Evolutionary conservation across 2,329 filamentous ascomycete genomes (phyloP).

Genomic region (Alternaria arborescens): DNA sequence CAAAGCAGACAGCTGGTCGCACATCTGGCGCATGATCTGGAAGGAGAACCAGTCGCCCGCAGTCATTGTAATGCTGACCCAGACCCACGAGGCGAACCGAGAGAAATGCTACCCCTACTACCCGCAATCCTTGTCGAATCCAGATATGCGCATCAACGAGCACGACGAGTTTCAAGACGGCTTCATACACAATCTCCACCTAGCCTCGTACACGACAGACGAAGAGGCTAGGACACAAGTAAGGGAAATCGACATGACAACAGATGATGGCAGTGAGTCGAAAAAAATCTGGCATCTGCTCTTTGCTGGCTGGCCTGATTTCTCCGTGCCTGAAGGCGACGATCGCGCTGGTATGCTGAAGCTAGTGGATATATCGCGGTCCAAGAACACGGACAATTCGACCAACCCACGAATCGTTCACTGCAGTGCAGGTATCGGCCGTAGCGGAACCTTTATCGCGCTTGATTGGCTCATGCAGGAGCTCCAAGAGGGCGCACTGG

Average conservation of each 20-base stretch:
- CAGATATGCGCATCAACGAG: constrained; percentile 65
- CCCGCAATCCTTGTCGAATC: constrained; percentile 59
- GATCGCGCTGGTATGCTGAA: constrained; percentile 74
- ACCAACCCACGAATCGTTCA: constrained; percentile 75
- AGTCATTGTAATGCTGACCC: constrained; percentile 94
- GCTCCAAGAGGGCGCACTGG: constrained; percentile 76
- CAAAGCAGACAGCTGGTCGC: constrained; percentile 75
- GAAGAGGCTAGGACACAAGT: constrained; percentile 70
- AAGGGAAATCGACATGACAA: constrained; percentile 70
- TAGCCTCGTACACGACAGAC: constrained; percentile 65
- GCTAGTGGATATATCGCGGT: constrained; percentile 72
- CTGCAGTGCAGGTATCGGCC: constrained; percentile 87
- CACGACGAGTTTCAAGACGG: constrained; percentile 70
- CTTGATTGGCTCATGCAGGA: constrained; percentile 91
- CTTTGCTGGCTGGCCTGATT: constrained; percentile 90
- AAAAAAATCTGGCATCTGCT: constrained; percentile 83
- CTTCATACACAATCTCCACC: constrained; percentile 73
- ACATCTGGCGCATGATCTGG: constrained; percentile 96
- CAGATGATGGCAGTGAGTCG: constrained; percentile 58
- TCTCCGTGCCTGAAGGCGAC: constrained; percentile 76
- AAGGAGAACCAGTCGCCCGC: constrained; percentile 75
- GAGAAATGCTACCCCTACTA: constrained; percentile 94
- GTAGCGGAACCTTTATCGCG: constrained; percentile 94
- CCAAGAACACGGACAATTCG: constrained; percentile 59
- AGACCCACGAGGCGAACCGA: constrained; percentile 77